These are phyloP conservation scores for Apophysomyces elegans DNA, from an alignment of 371 early-diverging fungal species.

Conservation along the genomic window DNA sequence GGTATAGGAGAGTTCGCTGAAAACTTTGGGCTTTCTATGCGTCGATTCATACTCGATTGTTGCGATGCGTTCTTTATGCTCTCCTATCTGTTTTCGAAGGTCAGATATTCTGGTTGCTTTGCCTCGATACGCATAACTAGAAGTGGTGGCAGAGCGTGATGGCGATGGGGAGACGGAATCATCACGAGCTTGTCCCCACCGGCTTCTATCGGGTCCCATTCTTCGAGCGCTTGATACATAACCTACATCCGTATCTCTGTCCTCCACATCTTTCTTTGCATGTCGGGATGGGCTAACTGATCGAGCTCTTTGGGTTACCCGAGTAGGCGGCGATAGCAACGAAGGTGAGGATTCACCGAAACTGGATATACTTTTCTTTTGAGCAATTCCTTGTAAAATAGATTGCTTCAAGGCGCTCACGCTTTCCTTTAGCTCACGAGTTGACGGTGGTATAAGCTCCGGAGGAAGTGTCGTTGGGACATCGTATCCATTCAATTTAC, in stretches of 20 bases:
- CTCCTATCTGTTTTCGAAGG: conserved; percentile 60
- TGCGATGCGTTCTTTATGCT: conserved; percentile 43
- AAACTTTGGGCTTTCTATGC: conserved; percentile 29
- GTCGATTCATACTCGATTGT: conserved; percentile 34
- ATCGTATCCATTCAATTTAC: conserved; percentile 77
- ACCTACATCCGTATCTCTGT: conserved; percentile 46
- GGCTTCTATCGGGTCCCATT: conserved; percentile 57
- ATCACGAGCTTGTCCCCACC: conserved; percentile 40
- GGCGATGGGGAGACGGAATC: conserved; percentile 25
- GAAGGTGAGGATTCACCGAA: conserved; percentile 43
- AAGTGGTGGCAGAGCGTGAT: conserved; percentile 22
- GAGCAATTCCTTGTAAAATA: conserved; percentile 54
- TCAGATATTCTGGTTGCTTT: conserved; percentile 58
- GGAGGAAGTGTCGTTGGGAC: conserved; percentile 81
- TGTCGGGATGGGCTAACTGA: conserved; percentile 32
- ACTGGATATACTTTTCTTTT: conserved; percentile 42
- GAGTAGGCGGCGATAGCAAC: conserved; percentile 21
- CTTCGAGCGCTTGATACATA: conserved; percentile 69
- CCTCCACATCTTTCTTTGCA: conserved; percentile 32
- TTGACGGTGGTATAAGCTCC: conserved; percentile 83
- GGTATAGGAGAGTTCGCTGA: conserved; percentile 23
- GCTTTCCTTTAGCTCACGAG: conserved; percentile 63
- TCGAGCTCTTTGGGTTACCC: conserved; percentile 19
- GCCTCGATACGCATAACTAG: conserved; percentile 49
- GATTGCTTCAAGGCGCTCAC: conserved; percentile 59